Evolutionary conservation across 805 yeast genomes (phyloP).

Genomic region (Lipomyces kockii): DNA sequence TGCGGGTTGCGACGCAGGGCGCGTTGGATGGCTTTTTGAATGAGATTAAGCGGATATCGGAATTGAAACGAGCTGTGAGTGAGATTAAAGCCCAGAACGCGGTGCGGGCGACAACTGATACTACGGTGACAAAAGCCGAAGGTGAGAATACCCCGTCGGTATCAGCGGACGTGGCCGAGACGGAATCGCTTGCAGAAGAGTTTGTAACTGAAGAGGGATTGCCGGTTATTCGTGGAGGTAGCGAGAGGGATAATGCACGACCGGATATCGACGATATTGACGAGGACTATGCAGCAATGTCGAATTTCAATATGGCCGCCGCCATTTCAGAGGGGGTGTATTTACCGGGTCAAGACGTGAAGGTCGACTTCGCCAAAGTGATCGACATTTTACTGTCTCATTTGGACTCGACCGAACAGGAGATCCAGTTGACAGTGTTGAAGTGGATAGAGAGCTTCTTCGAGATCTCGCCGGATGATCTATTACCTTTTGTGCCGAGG

Average conservation of each 20-base stretch:
- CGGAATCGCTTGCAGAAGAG: conserved; percentile 20
- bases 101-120: neutral
- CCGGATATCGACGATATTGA: conserved; percentile 6
- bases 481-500: conserved; percentile 74
- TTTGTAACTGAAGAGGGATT: conserved; percentile 15
- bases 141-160: conserved; percentile 38
- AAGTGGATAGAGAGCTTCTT: conserved; percentile 81
- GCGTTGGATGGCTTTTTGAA: conserved; percentile 73
- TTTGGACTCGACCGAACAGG: conserved; percentile 71
- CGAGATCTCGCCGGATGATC: conserved; percentile 73
- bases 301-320: conserved; percentile 15
- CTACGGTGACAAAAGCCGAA: neutral
- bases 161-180: conserved; percentile 41
- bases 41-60: conserved; percentile 78
- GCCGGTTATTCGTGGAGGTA: neutral
- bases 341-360: conserved; percentile 79
- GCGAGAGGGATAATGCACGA: neutral
- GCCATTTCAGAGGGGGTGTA: conserved; percentile 58
- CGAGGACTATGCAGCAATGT: conserved; percentile 7
- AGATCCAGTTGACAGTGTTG: conserved; percentile 77
- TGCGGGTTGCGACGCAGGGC: conserved; percentile 80
- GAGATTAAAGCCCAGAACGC: conserved; percentile 19
- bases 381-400: conserved; percentile 82
- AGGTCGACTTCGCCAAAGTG: conserved; percentile 76
- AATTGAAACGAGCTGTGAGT: conserved; percentile 54